phyloP scores from a whole-genome alignment of 2,329 filamentous ascomycete genomes.

The Ilyonectria mors-panacis region DNA sequence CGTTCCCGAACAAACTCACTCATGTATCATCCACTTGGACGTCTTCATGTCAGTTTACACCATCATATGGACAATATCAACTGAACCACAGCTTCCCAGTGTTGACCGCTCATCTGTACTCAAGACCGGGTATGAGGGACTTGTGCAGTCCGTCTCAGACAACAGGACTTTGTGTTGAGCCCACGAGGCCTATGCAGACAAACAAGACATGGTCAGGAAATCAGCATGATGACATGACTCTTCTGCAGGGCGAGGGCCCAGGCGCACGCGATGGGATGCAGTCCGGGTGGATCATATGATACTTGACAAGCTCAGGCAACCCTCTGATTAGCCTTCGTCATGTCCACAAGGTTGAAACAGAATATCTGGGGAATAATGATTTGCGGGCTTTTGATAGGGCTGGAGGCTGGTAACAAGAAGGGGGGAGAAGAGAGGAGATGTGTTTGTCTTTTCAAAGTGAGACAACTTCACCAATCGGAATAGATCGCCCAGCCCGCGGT shows the following conservation, averaged over 20 bases:
- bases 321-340: background rate
- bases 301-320: background rate
- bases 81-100: background rate
- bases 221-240: background rate
- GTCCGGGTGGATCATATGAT: background rate
- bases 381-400: background rate
- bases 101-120: background rate
- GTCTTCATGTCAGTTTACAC: background rate
- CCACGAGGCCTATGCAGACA: background rate
- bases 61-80: background rate
- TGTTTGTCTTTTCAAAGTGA: background rate
- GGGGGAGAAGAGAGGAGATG: conserved; percentile 4
- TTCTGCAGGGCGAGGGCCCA: background rate
- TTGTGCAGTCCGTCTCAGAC: background rate
- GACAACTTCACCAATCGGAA: background rate
- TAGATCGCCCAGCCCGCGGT: background rate
- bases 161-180: background rate
- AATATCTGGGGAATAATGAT: background rate
- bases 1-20: background rate
- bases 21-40: conserved; percentile 2
- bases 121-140: background rate
- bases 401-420: background rate
- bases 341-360: background rate
- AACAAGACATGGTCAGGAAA: background rate
- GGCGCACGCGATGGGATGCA: background rate